Evolutionary conservation across 2,329 filamentous ascomycete species (phyloP), one percentile per base, ranked within the genome.

Genomic region (Aspergillus novoparasiticus): DNA sequence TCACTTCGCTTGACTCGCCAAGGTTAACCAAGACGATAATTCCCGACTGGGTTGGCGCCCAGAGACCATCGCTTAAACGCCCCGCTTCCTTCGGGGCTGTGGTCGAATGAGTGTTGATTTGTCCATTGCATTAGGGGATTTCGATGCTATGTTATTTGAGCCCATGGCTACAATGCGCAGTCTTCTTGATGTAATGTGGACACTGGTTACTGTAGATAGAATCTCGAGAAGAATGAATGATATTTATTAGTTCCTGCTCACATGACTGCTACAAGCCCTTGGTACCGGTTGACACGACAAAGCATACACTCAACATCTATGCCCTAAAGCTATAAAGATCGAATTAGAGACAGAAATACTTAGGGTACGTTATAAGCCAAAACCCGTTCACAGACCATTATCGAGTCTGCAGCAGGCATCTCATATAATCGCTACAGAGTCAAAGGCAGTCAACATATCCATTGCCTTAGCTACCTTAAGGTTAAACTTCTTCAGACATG

Each of bases 51-150:
- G 34, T 63, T 57, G 61, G 53, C 53, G 61, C 61, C 61, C 45
- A 60, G 61, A 60, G 32, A 48, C 36, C 61, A 32, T 60, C 59
- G 53, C 26, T 56, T 36, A 55, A 57, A 23, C n/a, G n/a, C 55
- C 55, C 56, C 56, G 41, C 50, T 62, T 56, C 60, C 28, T 53
- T 60, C 34, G 51, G 51, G 51, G 51, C 51, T 54, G 51, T 54
- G 51, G 19, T 32, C 32, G 51, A 54, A 36, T 21, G 2, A 54
- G 19, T 21, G 19, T 23, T 54, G 50, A 32, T 53, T 36, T 8
- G 51, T 16, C 2, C 19, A 54, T 54, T 9, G n/a, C 19, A 34
- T 36, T 11, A n/a, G 28, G 28, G 23, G 12, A 55, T 21, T 55
- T 55, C 23, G 10, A 23, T 19, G 11, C n/a, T 34, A 54, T 54